Evolutionary conservation across 1,139 yeast genomes (phyloP).

Genomic region (Kodamaea plutei): DNA sequence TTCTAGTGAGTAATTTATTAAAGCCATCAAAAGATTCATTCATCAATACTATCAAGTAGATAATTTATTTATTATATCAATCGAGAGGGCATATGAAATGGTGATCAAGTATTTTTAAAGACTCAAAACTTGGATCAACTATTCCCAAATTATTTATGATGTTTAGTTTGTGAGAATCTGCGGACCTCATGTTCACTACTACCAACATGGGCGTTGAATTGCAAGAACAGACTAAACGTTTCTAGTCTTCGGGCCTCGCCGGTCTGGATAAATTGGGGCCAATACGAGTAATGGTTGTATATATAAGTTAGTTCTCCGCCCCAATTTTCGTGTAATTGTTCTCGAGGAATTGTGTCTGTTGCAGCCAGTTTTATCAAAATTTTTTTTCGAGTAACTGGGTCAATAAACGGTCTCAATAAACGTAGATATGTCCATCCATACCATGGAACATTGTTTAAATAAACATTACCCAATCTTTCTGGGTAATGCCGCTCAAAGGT

Average conservation of each 20-base stretch:
- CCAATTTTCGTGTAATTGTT: conserved; percentile 7
- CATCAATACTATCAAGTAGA: no score
- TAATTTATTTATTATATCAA: no score
- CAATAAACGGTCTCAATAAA: conserved; percentile 6
- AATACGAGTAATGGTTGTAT: conserved; percentile 7
- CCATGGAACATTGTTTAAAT: conserved; percentile 8
- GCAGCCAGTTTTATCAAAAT: conserved; percentile 4
- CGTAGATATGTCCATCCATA: conserved; percentile 7
- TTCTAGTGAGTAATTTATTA: no score
- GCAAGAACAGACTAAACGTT: conserved; percentile 4
- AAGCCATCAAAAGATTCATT: no score
- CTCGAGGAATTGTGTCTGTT: conserved; percentile 3
- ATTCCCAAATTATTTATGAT: no score
- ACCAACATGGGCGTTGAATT: conserved; percentile 6
- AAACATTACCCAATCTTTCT: conserved; percentile 6
- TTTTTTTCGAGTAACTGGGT: conserved; percentile 5
- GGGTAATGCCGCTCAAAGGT: conserved; percentile 7
- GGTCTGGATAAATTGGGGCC: conserved; percentile 6
- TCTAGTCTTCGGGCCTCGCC: conserved; percentile 2
- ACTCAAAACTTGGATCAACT: no score
- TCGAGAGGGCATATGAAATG: no score
- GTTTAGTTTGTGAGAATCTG: no score
- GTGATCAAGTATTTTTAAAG: no score
- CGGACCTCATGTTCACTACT: conserved; percentile 4
- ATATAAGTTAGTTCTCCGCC: conserved; percentile 6